A percentile compares a stretch with the other conserved stretches of the same genome.
phyloP scores from a whole-genome alignment of 495 filamentous ascomycete species.

The Aspergillus mulundensis region DNA sequence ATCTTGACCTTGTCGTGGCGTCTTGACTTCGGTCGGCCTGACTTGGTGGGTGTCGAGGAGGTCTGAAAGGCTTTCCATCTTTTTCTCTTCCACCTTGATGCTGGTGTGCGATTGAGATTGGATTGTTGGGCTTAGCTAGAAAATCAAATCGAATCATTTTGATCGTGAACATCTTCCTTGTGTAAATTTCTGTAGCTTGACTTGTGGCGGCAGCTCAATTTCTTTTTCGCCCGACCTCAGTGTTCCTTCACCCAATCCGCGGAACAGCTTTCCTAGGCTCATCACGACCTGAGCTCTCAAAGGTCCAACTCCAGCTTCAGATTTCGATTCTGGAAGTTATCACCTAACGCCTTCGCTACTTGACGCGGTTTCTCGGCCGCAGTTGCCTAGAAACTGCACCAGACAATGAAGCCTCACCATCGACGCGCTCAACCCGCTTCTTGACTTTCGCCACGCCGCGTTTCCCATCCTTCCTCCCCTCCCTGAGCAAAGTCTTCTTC shows the following conservation, averaged over 20 bases:
- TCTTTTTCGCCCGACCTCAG: too few relatives aligned
- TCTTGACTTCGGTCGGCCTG: slow-evolving; percentile 62
- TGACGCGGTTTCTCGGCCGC: not conserved
- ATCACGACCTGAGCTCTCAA: too few relatives aligned
- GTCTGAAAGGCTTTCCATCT: slow-evolving; percentile 58
- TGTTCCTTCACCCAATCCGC: too few relatives aligned
- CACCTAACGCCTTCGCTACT: too few relatives aligned
- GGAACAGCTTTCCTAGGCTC: too few relatives aligned
- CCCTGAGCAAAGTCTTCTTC: not conserved
- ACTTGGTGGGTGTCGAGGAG: slow-evolving; percentile 64
- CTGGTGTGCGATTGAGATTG: slow-evolving; percentile 13
- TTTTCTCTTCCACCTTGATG: slow-evolving; percentile 28
- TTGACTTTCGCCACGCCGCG: not conserved
- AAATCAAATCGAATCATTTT: slow-evolving; percentile 1
- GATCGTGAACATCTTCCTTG: not conserved
- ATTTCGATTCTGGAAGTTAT: too few relatives aligned
- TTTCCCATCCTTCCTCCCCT: not conserved
- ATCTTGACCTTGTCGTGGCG: slow-evolving; percentile 60
- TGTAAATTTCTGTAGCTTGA: not conserved
- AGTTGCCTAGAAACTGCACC: not conserved
- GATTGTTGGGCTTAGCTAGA: not conserved
- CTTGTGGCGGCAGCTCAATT: not conserved
- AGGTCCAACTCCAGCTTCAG: too few relatives aligned
- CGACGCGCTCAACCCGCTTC: too few relatives aligned
- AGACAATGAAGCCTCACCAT: not conserved